Evolutionary conservation across 495 filamentous ascomycete genomes (phyloP), one percentile per base, ranked within the genome.

Genomic region (Hypoxylon rickii): DNA sequence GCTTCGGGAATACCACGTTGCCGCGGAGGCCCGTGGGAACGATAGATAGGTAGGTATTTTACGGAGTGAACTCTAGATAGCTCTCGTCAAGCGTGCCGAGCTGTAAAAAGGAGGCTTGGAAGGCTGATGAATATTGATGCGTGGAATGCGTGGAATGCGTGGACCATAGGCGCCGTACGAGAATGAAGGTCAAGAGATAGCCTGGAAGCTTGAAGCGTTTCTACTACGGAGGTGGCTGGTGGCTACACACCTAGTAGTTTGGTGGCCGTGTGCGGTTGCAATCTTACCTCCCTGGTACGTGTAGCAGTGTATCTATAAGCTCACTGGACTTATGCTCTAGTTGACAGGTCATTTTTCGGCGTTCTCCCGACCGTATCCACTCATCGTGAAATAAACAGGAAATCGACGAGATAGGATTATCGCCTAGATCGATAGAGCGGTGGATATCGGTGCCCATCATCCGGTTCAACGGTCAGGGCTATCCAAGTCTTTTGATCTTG

Each of bases 71-170:
- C 11, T 3, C 26, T 5, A 5, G 5, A 11, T 5, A 31, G 3
- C 32, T 34, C 3, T 7, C 12, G 29, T 36, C 13, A 36, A 36
- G 44, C 31, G 18, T 4, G 24, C 41, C 18, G 17, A 54, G 41
- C 38, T 40, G 22, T 45, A 26, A 34, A 26, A 31, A 38, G 17
- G 51, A 40, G 39, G 26, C 49, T 52, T 34, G 31, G 44, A n/a
- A n/a, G 32, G 32, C 32, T 34, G 11, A n/a, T 3, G 19, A 54
- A 39, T 54, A 38, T 54, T 40, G 51, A 37, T 15, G n/a, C n/a
- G n/a, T n/a, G n/a, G n/a, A n/a, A n/a, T n/a, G n/a, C n/a, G n/a
- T n/a, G n/a, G n/a, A n/a, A 13, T 22, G 33, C 18, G 19, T 15
- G 17, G 36, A 1, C 42, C 24, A 12, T 17, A 16, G n/a, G n/a